Evolutionary conservation across 352 stramenopile species (phyloP).

Genomic region (Pythium dissotocum): DNA sequence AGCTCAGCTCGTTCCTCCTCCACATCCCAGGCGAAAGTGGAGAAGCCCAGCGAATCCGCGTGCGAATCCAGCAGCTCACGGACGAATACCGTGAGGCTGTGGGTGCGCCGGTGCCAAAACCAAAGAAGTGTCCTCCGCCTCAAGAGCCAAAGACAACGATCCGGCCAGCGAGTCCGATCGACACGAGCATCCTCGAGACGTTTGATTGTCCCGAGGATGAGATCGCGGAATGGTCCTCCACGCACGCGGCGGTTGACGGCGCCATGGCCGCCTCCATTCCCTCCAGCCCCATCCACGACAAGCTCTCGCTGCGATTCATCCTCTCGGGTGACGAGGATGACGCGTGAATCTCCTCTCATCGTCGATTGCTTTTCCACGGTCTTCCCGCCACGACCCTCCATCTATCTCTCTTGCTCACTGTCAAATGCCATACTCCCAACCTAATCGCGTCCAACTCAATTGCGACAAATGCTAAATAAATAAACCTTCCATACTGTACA

Average conservation of each 20-base stretch:
- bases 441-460: background rate
- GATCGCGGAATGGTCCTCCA: slow-evolving; percentile 31
- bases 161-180: slow-evolving; percentile 44
- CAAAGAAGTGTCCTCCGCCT: slow-evolving; percentile 56
- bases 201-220: slow-evolving; percentile 46
- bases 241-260: slow-evolving; percentile 35
- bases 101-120: slow-evolving; percentile 69
- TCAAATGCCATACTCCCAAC: background rate
- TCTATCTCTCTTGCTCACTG: background rate
- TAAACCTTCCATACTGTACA: background rate
- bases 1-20: slow-evolving; percentile 83
- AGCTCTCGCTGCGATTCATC: slow-evolving; percentile 82
- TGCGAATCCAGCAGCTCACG: slow-evolving; percentile 78
- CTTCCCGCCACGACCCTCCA: background rate
- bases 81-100: slow-evolving; percentile 80
- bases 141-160: slow-evolving; percentile 51
- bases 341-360: background rate
- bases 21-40: slow-evolving; percentile 62
- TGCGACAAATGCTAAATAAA: background rate
- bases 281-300: background rate
- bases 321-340: slow-evolving; percentile 34
- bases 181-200: slow-evolving; percentile 47
- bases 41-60: slow-evolving; percentile 69
- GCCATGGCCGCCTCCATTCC: slow-evolving; percentile 29
- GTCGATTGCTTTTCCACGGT: background rate